These are phyloP conservation scores for Harrya chromipes DNA, from an alignment of 768 basidiomycete species.

Conservation along the genomic window DNA sequence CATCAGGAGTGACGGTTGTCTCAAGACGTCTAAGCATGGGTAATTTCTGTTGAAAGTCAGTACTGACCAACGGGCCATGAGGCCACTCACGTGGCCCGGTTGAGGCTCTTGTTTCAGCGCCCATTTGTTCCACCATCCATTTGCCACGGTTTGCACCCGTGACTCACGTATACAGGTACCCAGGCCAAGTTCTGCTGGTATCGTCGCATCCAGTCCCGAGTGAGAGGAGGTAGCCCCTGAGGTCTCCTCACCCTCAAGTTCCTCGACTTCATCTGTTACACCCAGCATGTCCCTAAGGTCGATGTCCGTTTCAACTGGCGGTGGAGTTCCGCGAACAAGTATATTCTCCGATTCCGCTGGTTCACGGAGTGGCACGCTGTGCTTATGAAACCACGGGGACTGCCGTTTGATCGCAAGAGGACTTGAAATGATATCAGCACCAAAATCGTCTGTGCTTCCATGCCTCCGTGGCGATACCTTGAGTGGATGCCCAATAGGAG, in stretches of 20 bases:
- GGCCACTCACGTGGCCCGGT: slow-evolving; percentile 17
- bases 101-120: slow-evolving; percentile 30
- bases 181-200: slow-evolving; percentile 27
- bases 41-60: slow-evolving; percentile 26
- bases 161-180: slow-evolving; percentile 25
- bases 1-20: slow-evolving; percentile 46
- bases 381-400: slow-evolving; percentile 10
- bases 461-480: slow-evolving; percentile 10
- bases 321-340: slow-evolving; percentile 32
- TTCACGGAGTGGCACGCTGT: not conserved
- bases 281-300: slow-evolving; percentile 44
- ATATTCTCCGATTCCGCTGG: slow-evolving; percentile 8
- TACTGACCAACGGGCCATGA: slow-evolving; percentile 7
- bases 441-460: slow-evolving; percentile 41
- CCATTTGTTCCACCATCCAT: slow-evolving; percentile 55
- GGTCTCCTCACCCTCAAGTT: slow-evolving; percentile 22
- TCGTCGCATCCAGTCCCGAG: slow-evolving; percentile 26
- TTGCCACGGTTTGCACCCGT: slow-evolving; percentile 39
- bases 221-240: slow-evolving; percentile 34
- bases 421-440: slow-evolving; percentile 43
- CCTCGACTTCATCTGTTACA: slow-evolving; percentile 47
- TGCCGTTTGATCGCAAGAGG: slow-evolving; percentile 25
- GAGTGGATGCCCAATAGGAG: slow-evolving; percentile 46
- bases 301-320: slow-evolving; percentile 15
- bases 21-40: slow-evolving; percentile 41